Evolutionary conservation across 495 filamentous ascomycete genomes (phyloP), one percentile per base, ranked within the genome.

Genomic region (Penicillium coffeae): DNA sequence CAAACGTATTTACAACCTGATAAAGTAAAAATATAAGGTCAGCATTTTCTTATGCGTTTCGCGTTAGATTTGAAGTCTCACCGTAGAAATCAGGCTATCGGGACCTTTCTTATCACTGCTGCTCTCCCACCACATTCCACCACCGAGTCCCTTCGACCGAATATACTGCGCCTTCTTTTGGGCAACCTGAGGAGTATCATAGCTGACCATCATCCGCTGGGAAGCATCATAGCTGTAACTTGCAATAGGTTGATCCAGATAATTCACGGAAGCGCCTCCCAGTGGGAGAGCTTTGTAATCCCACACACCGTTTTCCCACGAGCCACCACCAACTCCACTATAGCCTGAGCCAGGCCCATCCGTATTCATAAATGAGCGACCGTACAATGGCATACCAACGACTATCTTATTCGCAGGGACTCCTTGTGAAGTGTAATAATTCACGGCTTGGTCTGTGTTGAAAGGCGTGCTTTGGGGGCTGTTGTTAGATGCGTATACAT

Each of bases 91-190:
- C 65, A 90, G 61, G 56, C 85, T 85, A 33, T 69, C 69, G 0
- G 61, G 65, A 1, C 76, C 83, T 0, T 38, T 56, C 52, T 75
- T 81, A 60, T 96, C 91, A 19, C 80, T 83, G 60, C 81, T 87
- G 19, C 80, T 82, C 69, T 96, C 90, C 90, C 91, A 96, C 78
- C 88, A 96, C 81, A 96, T 92, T 0, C 78, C 84, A 10, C 91
- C 89, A 3, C 87, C 89, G 7, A 95, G 74, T 6, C 80, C 77
- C 41, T 73, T 75, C 12, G 72, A 47, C 52, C 69, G 63, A 41
- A 95, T 76, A 56, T 86, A 95, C 38, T 69, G 61, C 1, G 76
- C 79, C 71, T 96, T 95, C 44, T 58, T 41, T 35, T 61, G 56
- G 0, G 80, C 83, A 43, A 83, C 78, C 8, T 66, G 65, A 0